Evolutionary conservation across 768 basidiomycete genomes (phyloP).

Genomic region (Pisolithus tinctorius): DNA sequence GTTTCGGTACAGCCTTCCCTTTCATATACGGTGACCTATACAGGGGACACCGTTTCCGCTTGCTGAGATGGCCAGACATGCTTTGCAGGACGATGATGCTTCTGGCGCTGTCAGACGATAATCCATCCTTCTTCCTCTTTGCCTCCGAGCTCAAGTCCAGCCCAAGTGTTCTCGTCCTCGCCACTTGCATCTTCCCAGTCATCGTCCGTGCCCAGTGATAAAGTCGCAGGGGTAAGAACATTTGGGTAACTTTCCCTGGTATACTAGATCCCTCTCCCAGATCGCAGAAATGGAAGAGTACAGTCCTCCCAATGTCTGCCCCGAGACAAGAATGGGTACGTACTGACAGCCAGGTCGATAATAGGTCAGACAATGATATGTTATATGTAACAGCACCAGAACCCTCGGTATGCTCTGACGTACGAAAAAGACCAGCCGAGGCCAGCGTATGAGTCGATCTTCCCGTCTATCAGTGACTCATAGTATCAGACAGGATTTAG

Average conservation of each 20-base stretch:
- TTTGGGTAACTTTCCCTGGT: neutral
- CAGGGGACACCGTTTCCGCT: neutral
- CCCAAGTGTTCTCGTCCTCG: conserved; percentile 36
- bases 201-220: conserved; percentile 8
- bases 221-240: conserved; percentile 11
- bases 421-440: neutral
- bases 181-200: conserved; percentile 31
- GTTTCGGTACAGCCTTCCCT: neutral
- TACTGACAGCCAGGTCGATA: neutral
- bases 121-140: conserved; percentile 14
- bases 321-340: neutral
- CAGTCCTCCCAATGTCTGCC: too few species aligned
- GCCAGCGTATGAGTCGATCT: neutral
- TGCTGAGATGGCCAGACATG: neutral
- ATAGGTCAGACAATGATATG: neutral
- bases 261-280: neutral
- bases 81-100: neutral
- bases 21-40: neutral
- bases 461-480: neutral
- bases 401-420: neutral
- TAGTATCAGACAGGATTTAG: neutral
- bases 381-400: neutral
- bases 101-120: conserved; percentile 2
- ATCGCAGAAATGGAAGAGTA: neutral
- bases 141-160: conserved; percentile 44